Percentiles rank a stretch among this genome's conserved stretches.
Evolutionary conservation across 805 yeast genomes (phyloP).

Genomic region (Ogataea glucozyma): DNA sequence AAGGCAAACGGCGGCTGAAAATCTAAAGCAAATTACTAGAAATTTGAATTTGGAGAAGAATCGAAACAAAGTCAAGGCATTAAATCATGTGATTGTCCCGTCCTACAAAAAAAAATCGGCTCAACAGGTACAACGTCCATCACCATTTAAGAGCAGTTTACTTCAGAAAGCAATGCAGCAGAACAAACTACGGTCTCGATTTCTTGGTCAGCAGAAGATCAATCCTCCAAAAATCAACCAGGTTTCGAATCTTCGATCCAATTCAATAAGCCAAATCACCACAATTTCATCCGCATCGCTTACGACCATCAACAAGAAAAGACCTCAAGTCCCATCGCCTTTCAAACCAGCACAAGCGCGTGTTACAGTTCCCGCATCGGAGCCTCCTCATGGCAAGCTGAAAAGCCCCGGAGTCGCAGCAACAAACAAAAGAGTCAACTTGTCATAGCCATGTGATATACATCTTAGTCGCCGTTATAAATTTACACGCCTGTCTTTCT

Average conservation of each 20-base stretch:
- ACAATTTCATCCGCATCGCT: constrained; percentile 10
- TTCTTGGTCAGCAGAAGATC: constrained; percentile 18
- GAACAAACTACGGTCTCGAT: constrained; percentile 27
- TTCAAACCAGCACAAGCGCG: background rate
- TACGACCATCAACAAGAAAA: constrained; percentile 12
- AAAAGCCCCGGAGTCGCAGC: background rate
- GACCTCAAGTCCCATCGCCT: background rate
- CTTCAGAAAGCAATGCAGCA: constrained; percentile 35
- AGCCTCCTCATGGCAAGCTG: background rate
- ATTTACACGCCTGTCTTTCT: constrained; percentile 1
- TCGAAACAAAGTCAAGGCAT: constrained; percentile 40
- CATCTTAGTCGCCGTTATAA: constrained; percentile 1
- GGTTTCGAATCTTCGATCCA: constrained; percentile 11
- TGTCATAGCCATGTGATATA: background rate
- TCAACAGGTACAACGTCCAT: constrained; percentile 16
- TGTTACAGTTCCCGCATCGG: constrained; percentile 1
- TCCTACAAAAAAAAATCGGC: constrained; percentile 12
- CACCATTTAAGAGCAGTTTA: constrained; percentile 29
- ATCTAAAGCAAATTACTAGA: constrained; percentile 45
- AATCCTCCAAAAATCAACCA: constrained; percentile 8
- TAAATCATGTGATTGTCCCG: constrained; percentile 31
- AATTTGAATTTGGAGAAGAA: constrained; percentile 41
- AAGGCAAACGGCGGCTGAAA: constrained; percentile 44
- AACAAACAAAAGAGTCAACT: background rate
- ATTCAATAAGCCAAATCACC: constrained; percentile 18